Percentiles rank a stretch among this genome's conserved stretches.
These are phyloP conservation scores for Fusarium nanum DNA, from an alignment of 2,329 filamentous ascomycete species.

Conservation along the genomic window DNA sequence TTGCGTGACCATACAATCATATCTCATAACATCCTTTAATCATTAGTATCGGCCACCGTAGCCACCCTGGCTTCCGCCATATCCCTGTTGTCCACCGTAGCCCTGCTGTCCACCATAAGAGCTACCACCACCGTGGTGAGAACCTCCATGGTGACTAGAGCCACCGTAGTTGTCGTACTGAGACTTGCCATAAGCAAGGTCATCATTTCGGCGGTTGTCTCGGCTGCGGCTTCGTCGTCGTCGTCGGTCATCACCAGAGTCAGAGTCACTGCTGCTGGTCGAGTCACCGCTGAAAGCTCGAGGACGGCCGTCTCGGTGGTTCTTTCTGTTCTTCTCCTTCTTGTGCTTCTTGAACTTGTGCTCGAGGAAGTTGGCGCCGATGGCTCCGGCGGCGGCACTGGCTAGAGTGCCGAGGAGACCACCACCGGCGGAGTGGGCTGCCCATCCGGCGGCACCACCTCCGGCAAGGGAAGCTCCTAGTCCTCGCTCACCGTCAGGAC, in stretches of 20 bases:
- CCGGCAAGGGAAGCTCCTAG: constrained; percentile 62
- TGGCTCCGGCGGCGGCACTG: constrained; percentile 61
- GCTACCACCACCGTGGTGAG: background rate
- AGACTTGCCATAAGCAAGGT: constrained; percentile 30
- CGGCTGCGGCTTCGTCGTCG: constrained; percentile 10
- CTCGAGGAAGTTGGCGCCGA: constrained; percentile 62
- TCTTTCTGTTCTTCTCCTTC: constrained; percentile 44
- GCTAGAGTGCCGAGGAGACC: constrained; percentile 61
- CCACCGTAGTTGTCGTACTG: constrained; percentile 12
- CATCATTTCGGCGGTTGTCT: constrained; percentile 3
- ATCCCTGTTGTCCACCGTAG: constrained; percentile 1
- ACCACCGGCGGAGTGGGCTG: constrained; percentile 63
- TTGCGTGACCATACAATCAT: background rate
- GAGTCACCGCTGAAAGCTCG: constrained; percentile 38
- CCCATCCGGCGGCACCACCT: constrained; percentile 61
- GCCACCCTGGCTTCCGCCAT: constrained; percentile 2
- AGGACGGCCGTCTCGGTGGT: constrained; percentile 40
- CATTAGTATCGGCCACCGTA: constrained; percentile 8
- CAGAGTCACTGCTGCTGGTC: constrained; percentile 43
- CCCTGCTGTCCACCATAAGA: background rate
- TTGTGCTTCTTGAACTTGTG: constrained; percentile 51
- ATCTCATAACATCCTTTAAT: background rate
- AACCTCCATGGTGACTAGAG: constrained; percentile 1
- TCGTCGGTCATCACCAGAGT: constrained; percentile 38
- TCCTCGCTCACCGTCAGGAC: constrained; percentile 58